These are phyloP conservation scores for Gnomoniopsis smithogilvyi DNA, from an alignment of 2,329 filamentous ascomycete genomes.

Conservation along the genomic window DNA sequence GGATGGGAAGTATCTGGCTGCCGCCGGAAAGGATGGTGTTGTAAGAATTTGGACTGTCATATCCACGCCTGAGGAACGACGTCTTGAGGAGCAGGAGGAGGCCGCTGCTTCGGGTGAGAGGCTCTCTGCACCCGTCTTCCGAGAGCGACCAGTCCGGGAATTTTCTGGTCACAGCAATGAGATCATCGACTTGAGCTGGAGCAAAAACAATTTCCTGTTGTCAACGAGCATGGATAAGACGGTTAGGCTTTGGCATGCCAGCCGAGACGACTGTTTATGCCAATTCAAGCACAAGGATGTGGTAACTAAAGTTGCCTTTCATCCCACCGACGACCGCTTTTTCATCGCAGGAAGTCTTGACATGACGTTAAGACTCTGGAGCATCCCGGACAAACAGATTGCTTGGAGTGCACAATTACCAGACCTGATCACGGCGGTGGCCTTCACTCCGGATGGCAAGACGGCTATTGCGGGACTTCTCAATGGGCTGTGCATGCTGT, in stretches of 20 bases:
- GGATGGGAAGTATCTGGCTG: conserved; percentile 86
- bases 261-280: conserved; percentile 79
- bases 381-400: conserved; percentile 92
- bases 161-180: conserved; percentile 83
- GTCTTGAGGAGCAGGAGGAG: conserved; percentile 69
- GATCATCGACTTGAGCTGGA: conserved; percentile 92
- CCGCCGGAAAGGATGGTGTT: conserved; percentile 84
- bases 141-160: conserved; percentile 71
- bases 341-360: conserved; percentile 93
- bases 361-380: conserved; percentile 86
- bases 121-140: conserved; percentile 88
- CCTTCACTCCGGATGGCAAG: conserved; percentile 89
- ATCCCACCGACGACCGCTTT: conserved; percentile 92
- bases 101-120: conserved; percentile 49
- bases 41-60: conserved; percentile 89
- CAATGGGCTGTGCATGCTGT: conserved; percentile 83
- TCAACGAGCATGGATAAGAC: conserved; percentile 99
- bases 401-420: conserved; percentile 74
- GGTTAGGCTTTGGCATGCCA: conserved; percentile 90
- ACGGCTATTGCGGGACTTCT: conserved; percentile 85
- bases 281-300: conserved; percentile 95
- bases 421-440: conserved; percentile 90
- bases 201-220: conserved; percentile 96
- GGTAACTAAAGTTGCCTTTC: conserved; percentile 91
- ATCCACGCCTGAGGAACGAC: conserved; percentile 74